Evolutionary conservation across 2,329 filamentous ascomycete species (phyloP), one percentile per base, ranked within the genome.

Genomic region (Clonostachys solani): DNA sequence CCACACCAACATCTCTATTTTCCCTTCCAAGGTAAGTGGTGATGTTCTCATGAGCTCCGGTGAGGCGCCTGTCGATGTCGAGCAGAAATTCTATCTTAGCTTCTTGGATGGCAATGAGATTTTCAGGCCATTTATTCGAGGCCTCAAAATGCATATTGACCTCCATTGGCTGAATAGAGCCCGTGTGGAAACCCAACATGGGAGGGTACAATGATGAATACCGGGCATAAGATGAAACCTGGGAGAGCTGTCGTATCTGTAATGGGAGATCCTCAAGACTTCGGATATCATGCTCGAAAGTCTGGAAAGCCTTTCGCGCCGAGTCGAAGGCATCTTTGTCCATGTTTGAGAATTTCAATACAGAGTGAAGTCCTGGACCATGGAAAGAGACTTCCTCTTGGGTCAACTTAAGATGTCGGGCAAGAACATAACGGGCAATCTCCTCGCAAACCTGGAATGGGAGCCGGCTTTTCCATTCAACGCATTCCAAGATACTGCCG

Each of bases 81-180:
- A 96, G 69, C 5, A 94, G 74, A 61, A 99, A 95, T 5, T 95
- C 94, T 37, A 95, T 80, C 66, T 99, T 99, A 12, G 91, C 92
- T 59, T 91, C 83, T 64, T 99, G 94, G 47, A 97, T 96, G 6
- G 92, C 92, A 5, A 81, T 81, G 9, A 97, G 69, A 60, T 95
- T 90, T 60, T 97, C 92, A 0, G 94, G 94, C 94, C 94, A 99
- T 55, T 89, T 86, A 42, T 84, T 86, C 7, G 94, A 97, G 5
- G 87, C 89, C 68, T 99, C 94, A 56, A 99, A 97, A 60, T 92
- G 92, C 43, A 99, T 76, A 40, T 91, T 79, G 33, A 95, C 80
- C 54, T 95, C 85, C 54, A 92, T 86, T 1, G 89, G 86, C 23
- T 65, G 61, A 46, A 73, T 57, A 16, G 66, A 56, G 1, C 65